These are phyloP conservation scores for Aspergillus cristatus DNA, from an alignment of 495 filamentous ascomycete genomes.

Conservation along the genomic window DNA sequence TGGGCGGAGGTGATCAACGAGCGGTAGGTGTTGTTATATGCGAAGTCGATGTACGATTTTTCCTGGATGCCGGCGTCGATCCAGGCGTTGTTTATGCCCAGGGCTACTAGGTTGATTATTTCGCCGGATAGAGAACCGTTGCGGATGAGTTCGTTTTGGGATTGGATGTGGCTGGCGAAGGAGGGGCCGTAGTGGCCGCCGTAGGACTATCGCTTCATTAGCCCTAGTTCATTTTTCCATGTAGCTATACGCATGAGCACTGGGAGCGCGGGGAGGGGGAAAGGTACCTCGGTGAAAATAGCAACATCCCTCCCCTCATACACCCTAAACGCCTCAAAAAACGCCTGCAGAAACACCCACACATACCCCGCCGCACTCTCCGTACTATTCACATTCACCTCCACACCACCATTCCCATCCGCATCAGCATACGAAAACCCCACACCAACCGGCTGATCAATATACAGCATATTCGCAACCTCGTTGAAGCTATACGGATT, in stretches of 20 bases:
- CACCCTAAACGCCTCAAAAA: slow-evolving; percentile 43
- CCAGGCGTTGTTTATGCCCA: slow-evolving; percentile 53
- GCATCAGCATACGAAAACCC: slow-evolving; percentile 40
- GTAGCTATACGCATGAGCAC: no score
- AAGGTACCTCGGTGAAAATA: slow-evolving; percentile 34
- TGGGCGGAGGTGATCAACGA: slow-evolving; percentile 36
- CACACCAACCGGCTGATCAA: slow-evolving; percentile 46
- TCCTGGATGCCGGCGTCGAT: slow-evolving; percentile 41
- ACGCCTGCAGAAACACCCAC: slow-evolving; percentile 47
- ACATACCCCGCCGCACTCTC: slow-evolving; percentile 43
- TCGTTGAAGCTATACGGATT: slow-evolving; percentile 39
- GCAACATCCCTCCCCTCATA: slow-evolving; percentile 47
- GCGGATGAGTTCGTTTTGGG: slow-evolving; percentile 40
- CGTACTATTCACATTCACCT: slow-evolving; percentile 37
- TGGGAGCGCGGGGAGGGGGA: no score
- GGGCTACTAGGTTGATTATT: slow-evolving; percentile 42
- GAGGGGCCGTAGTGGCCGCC: slow-evolving; percentile 48
- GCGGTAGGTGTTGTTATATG: slow-evolving; percentile 43
- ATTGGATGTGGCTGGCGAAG: slow-evolving; percentile 41
- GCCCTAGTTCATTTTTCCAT: no score
- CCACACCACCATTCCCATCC: no score
- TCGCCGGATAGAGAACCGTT: slow-evolving; percentile 30
- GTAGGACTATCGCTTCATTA: slow-evolving; percentile 30
- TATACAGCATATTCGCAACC: slow-evolving; percentile 44
- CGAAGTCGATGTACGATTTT: slow-evolving; percentile 42